Conservation (phyloP, 164 flowering plant genomes). For the Houttuynia cordata region DNA sequence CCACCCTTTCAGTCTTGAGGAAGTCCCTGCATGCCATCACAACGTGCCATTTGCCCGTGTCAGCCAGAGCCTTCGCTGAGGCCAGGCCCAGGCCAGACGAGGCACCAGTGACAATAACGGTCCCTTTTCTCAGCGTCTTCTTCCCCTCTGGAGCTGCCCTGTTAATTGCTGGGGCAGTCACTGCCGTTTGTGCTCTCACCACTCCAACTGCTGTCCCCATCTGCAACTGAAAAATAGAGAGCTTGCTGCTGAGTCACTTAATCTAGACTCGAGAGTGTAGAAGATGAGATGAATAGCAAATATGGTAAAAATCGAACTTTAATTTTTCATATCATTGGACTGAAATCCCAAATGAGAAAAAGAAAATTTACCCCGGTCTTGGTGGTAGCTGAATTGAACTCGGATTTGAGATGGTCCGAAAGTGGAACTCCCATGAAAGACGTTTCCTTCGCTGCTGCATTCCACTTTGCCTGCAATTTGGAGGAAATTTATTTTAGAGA, state of each 20-base stretch:
- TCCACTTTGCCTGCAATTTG: conserved; percentile 41
- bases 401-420: conserved; percentile 45
- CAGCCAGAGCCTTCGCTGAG: conserved; percentile 79
- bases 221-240: conserved; percentile 17
- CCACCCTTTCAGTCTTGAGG: conserved; percentile 92
- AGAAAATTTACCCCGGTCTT: conserved; percentile 38
- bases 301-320: too few species aligned
- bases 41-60: conserved; percentile 84
- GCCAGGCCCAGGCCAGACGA: conserved; percentile 96
- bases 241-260: background rate
- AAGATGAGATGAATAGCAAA: too few species aligned
- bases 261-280: too few species aligned
- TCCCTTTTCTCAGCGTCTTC: conserved; percentile 85
- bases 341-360: too few species aligned
- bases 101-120: conserved; percentile 77
- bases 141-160: conserved; percentile 41
- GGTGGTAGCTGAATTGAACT: conserved; percentile 30
- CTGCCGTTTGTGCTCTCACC: conserved; percentile 54
- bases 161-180: conserved; percentile 44
- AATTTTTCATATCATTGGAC: too few species aligned
- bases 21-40: conserved; percentile 96
- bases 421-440: conserved; percentile 49
- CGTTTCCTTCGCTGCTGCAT: conserved; percentile 42
- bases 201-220: conserved; percentile 28
- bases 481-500: background rate